Evolutionary conservation across 1,139 yeast genomes (phyloP), one percentile per base, ranked within the genome.

Genomic region (Sugiyamaella sp.): DNA sequence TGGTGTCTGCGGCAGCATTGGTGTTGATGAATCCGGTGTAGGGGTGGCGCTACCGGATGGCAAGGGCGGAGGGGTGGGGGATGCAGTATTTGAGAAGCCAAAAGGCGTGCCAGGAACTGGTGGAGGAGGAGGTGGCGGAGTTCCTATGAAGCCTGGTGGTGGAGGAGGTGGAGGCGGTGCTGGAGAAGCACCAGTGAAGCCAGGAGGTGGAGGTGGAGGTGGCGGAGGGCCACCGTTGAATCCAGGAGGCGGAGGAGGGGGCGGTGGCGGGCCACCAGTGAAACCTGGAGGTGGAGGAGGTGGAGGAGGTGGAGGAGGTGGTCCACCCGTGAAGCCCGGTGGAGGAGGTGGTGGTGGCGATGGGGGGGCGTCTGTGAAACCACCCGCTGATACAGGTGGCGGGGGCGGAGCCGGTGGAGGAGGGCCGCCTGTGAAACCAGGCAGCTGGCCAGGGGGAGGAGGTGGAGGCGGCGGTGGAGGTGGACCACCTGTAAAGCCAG

Each of bases 371-470:
- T 56, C 57, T 37, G 46, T 39, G 24, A 53, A 52, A 1, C 53
- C 55, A n/a, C n/a, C n/a, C n/a, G n/a, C n/a, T n/a, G n/a, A n/a
- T 12, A 50, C 49, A 38, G 69, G 67, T 10, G 68, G 69, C 2
- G 72, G 71, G 19, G 71, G 68, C 20, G 74, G 73, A 14, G 71
- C n/a, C 1, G 72, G 71, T 4, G 72, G 66, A n/a, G 67, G 60
- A 2, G 59, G 55, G 4, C 64, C 60, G 14, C 58, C 58, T n/a
- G 53, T 39, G 54, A 60, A 48, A 56, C 60, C 57, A 27, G 35
- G 39, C 22, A 49, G 52, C 1, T 54, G 56, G 3, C 54, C 53
- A 32, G 68, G 66, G 12, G 69, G 69, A 2, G 72, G 70, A 19
- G 71, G 67, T 22, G 74, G 72, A 14, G 74, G 71, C 0, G 72